Evolutionary conservation across 441 rosid species (phyloP), one percentile per base, ranked within the genome.

Genomic region (Biscutella laevigata): DNA sequence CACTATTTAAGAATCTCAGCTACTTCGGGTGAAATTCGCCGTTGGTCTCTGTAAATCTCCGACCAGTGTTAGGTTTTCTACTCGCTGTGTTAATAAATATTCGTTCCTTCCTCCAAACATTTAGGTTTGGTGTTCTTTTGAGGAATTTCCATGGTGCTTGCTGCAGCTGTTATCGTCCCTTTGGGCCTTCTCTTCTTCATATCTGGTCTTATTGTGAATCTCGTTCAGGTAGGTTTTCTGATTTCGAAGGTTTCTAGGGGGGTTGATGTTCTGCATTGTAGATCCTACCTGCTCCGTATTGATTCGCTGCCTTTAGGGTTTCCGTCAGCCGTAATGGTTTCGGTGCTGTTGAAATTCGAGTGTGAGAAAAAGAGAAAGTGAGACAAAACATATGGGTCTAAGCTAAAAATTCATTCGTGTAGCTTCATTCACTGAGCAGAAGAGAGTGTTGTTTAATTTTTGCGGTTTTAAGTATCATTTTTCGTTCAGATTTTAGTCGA

Each of bases 121-220:
- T 21, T n/a, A 57, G 57, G 38, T 55, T 36, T 2, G 10, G 50
- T 20, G 19, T 3, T 20, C 24, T 6, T 20, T 13, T 4, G 32
- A 53, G 56, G 56, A 28, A 37, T 45, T 57, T 24, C 44, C 33
- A 91, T 91, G 96, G 86, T 76, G 81, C 67, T 92, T 61, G 95
- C 88, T 21, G 96, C 86, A 51, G 91, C 79, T 74, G 80, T 92
- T 33, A 58, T 92, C 71, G 76, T 92, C 57, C 98, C 98, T 19
- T 38, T 92, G 57, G 80, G 95, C 41, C 55, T 92, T 64, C 79
- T 88, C 37, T 92, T 92, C 74, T 85, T 92, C 78, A 41, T 74
- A 36, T 92, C 98, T 32, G 98, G 98, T 53, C 87, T 92, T 53
- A 74, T 71, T 58, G 79, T 92, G 25, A 92, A 92, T 73, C 72